Conservation (phyloP, 2,329 filamentous ascomycete species). For the Fusarium chaquense region DNA sequence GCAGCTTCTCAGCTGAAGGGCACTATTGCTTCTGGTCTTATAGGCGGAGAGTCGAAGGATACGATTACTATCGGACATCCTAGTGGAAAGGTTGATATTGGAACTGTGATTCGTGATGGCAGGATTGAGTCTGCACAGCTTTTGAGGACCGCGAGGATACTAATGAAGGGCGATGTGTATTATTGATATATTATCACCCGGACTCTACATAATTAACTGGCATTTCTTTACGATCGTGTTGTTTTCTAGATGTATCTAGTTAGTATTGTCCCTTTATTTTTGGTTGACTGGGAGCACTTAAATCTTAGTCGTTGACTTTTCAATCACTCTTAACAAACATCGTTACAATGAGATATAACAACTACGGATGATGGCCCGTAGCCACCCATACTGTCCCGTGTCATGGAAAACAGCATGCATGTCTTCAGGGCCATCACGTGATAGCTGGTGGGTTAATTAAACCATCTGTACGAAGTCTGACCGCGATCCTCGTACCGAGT, state of each 20-base stretch:
- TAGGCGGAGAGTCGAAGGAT: slow-evolving; percentile 36
- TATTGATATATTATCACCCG: slow-evolving; percentile 48
- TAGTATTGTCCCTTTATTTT: neutral
- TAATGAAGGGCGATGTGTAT: slow-evolving; percentile 64
- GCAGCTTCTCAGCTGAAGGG: slow-evolving; percentile 61
- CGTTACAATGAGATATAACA: neutral
- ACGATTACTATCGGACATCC: slow-evolving; percentile 61
- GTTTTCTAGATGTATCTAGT: neutral
- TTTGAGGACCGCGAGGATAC: slow-evolving; percentile 60
- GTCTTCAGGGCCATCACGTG: slow-evolving; percentile 17
- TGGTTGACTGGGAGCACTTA: neutral
- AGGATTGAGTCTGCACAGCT: slow-evolving; percentile 59
- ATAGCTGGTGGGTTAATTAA: slow-evolving; percentile 7
- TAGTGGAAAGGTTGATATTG: slow-evolving; percentile 60
- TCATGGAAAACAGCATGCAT: neutral
- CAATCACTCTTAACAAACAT: neutral
- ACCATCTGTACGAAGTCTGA: slow-evolving; percentile 1
- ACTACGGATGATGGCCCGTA: neutral
- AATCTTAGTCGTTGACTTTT: neutral
- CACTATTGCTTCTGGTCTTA: slow-evolving; percentile 56
- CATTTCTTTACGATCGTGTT: neutral
- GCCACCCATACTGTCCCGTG: neutral
- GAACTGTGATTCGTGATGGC: slow-evolving; percentile 55
- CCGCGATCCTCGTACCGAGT: neutral
- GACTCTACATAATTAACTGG: neutral